A percentile compares a stretch with the other conserved stretches of the same genome.
Evolutionary conservation across 305 asterid species (phyloP).

Genomic region (Ajuga reptans): DNA sequence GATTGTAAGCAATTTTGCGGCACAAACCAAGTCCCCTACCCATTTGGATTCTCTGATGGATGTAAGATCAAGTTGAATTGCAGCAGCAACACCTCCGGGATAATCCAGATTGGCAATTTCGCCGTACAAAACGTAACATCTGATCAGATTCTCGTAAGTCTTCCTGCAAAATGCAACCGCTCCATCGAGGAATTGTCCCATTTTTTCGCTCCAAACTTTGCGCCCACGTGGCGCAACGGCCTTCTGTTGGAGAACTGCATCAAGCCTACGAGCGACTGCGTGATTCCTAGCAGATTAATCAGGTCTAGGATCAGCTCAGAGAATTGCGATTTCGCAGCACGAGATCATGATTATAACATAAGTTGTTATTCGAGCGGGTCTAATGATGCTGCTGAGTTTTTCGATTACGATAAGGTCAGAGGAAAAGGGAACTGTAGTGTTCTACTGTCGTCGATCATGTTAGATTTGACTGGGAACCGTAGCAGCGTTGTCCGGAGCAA

Average conservation of each 20-base stretch:
- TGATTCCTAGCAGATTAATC: conserved; percentile 33
- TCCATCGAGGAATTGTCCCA: conserved; percentile 29
- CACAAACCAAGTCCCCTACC: conserved; percentile 29
- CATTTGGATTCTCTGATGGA: conserved; percentile 61
- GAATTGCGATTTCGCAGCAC: conserved; percentile 20
- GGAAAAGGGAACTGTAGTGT: conserved; percentile 30
- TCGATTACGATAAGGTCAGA: conserved; percentile 29
- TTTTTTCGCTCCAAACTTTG: conserved; percentile 34
- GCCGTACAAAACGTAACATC: conserved; percentile 43
- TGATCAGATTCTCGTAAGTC: conserved; percentile 33
- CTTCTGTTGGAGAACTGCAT: conserved; percentile 52
- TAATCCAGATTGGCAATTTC: conserved; percentile 32
- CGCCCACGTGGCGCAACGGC: conserved; percentile 55
- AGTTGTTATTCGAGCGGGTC: conserved; percentile 46
- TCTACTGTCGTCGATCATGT: conserved; percentile 52
- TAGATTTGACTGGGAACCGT: conserved; percentile 24
- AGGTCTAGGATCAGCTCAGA: conserved; percentile 10
- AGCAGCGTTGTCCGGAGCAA: conserved; percentile 8
- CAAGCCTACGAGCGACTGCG: conserved; percentile 35
- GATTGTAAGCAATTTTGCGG: conserved; percentile 33
- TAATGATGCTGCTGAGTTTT: conserved; percentile 22
- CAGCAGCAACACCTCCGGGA: conserved; percentile 12
- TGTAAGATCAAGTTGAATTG: conserved; percentile 50
- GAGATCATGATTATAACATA: neutral
- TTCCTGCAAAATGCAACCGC: conserved; percentile 66